Evolutionary conservation across 2,329 filamentous ascomycete genomes (phyloP).

Genomic region (Aspergillus eucalypticola): DNA sequence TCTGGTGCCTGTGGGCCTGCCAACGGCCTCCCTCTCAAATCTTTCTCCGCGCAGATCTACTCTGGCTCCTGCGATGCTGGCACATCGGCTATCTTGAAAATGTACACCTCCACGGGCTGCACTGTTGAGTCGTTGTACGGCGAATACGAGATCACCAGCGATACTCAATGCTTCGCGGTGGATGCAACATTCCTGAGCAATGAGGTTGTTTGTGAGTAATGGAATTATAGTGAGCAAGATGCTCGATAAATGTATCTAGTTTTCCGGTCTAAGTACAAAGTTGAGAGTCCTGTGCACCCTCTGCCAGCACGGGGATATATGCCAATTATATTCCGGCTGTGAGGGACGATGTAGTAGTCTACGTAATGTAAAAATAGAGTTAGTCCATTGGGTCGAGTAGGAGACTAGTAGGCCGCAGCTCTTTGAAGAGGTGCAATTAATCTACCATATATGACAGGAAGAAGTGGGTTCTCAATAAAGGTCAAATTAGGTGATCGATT

Average conservation of each 20-base stretch:
- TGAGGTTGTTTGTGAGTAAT: slow-evolving; percentile 4
- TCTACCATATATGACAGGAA: no score
- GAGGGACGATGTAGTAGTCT: no score
- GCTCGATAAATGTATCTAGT: neutral
- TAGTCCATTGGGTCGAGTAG: neutral
- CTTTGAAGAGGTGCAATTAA: no score
- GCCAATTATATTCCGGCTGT: no score
- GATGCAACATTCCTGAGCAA: slow-evolving; percentile 1
- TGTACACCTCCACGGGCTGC: slow-evolving; percentile 1
- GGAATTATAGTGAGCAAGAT: neutral
- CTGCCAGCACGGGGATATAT: neutral
- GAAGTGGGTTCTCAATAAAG: no score
- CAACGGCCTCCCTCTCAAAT: neutral
- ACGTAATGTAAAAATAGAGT: neutral
- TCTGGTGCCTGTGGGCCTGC: neutral
- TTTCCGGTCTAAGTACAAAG: neutral
- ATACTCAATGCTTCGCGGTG: neutral
- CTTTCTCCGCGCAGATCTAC: slow-evolving; percentile 3
- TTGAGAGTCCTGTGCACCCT: neutral
- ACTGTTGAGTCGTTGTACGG: neutral
- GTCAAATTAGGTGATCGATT: no score
- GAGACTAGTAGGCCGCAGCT: no score
- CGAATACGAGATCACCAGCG: neutral
- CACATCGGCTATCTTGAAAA: neutral
- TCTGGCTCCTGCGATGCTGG: neutral